Percentiles rank a stretch among this genome's conserved stretches.
phyloP scores from a whole-genome alignment of 192 early-diverging fungal genomes.

The Coemansia sp. region DNA sequence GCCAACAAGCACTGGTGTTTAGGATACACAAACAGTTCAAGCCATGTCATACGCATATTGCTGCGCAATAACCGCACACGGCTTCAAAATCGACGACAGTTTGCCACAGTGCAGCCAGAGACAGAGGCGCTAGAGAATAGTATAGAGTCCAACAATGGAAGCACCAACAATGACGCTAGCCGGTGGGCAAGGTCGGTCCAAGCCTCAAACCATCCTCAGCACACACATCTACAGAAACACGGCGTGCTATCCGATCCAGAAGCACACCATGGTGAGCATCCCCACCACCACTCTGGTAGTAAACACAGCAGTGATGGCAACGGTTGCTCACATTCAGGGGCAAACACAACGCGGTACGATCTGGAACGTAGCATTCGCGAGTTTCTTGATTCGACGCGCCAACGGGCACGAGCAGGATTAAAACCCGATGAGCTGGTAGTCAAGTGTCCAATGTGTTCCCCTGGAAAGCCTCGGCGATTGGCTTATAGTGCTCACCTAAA shows the following conservation, averaged over 20 bases:
- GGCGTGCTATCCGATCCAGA: neutral
- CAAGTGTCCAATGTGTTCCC: constrained; percentile 54
- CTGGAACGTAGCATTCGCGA: constrained; percentile 41
- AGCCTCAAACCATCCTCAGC: neutral
- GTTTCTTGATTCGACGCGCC: constrained; percentile 43
- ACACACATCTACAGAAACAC: neutral
- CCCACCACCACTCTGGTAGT: neutral
- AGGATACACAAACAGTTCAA: neutral
- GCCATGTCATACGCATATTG: neutral
- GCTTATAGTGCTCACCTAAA: constrained; percentile 59
- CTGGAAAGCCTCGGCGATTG: constrained; percentile 52
- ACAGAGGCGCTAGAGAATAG: neutral
- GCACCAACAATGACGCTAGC: neutral
- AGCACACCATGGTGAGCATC: constrained; percentile 2
- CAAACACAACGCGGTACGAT: neutral
- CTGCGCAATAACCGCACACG: neutral
- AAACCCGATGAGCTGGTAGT: constrained; percentile 54
- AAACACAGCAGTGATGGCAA: neutral
- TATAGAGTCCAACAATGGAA: neutral
- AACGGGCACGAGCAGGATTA: constrained; percentile 50
- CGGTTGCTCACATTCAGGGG: neutral
- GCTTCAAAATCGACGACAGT: constrained; percentile 1
- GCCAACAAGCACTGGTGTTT: neutral
- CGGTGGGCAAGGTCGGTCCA: constrained; percentile 4
- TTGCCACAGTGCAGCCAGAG: constrained; percentile 21